phyloP scores from a whole-genome alignment of 345 rosid species.

The Citrus cavaleriei region DNA sequence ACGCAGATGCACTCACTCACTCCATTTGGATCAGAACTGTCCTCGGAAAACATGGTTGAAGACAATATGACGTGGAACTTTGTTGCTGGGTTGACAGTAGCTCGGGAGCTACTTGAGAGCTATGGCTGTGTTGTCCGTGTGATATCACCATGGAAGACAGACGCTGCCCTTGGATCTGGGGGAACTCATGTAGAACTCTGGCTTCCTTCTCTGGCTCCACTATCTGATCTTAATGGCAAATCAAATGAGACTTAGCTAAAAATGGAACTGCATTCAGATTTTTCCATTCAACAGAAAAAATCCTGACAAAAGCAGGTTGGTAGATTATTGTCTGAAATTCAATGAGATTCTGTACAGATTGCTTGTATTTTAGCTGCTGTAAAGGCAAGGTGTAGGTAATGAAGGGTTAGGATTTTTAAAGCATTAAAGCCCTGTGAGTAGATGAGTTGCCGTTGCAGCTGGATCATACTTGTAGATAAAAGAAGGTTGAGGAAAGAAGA shows the following conservation, averaged over 20 bases:
- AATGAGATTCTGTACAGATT: slow-evolving; percentile 6
- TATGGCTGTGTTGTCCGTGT: slow-evolving; percentile 84
- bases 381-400: slow-evolving; percentile 9
- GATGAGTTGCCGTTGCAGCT: background rate
- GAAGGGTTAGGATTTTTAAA: background rate
- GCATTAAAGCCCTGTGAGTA: background rate
- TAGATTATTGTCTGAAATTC: background rate
- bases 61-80: slow-evolving; percentile 99
- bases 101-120: slow-evolving; percentile 87
- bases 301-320: background rate
- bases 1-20: slow-evolving; percentile 83
- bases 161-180: slow-evolving; percentile 74
- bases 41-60: slow-evolving; percentile 70
- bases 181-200: slow-evolving; percentile 88
- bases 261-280: background rate
- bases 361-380: background rate
- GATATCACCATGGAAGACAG: slow-evolving; percentile 61
- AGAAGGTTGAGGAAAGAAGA: background rate
- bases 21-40: slow-evolving; percentile 79
- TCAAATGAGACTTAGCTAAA: slow-evolving; percentile 17
- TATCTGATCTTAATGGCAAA: slow-evolving; percentile 27
- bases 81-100: slow-evolving; percentile 82
- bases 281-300: background rate
- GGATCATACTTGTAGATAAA: background rate
- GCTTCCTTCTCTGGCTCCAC: slow-evolving; percentile 60